phyloP scores from a whole-genome alignment of 2,329 filamentous ascomycete species.

The Fusarium verrucosum region DNA sequence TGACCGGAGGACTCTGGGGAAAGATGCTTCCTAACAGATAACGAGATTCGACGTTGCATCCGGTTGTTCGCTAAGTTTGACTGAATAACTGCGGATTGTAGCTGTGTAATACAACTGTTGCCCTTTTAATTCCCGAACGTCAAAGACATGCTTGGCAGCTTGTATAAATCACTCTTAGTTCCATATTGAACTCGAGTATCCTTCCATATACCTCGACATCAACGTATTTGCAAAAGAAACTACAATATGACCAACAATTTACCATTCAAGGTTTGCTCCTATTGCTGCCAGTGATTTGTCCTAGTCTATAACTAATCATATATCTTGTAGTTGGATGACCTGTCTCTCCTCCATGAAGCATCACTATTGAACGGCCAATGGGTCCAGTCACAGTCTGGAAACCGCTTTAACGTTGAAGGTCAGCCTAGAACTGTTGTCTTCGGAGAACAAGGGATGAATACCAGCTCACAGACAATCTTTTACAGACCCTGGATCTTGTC shows the following conservation, averaged over 20 bases:
- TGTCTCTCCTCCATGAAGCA: background rate
- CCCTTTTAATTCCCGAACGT: no score
- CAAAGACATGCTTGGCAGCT: no score
- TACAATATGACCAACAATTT: no score
- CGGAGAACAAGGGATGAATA: background rate
- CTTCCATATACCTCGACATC: no score
- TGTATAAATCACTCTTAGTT: no score
- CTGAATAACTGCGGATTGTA: no score
- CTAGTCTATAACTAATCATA: no score
- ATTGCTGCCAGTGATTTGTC: no score
- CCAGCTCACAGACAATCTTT: background rate
- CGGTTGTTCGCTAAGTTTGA: background rate
- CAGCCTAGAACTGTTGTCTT: accelerated
- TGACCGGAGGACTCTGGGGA: background rate
- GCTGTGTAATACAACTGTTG: no score
- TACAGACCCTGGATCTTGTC: conserved; percentile 3
- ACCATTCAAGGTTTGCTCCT: no score
- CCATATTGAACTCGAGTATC: no score
- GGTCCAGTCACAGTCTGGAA: background rate
- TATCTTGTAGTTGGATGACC: background rate
- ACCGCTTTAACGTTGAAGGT: background rate
- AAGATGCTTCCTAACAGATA: background rate
- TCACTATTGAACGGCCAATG: conserved; percentile 1
- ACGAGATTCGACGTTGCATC: background rate
- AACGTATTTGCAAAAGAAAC: no score